Evolutionary conservation across 441 rosid species (phyloP).

Genomic region (Lepidium campestre): DNA sequence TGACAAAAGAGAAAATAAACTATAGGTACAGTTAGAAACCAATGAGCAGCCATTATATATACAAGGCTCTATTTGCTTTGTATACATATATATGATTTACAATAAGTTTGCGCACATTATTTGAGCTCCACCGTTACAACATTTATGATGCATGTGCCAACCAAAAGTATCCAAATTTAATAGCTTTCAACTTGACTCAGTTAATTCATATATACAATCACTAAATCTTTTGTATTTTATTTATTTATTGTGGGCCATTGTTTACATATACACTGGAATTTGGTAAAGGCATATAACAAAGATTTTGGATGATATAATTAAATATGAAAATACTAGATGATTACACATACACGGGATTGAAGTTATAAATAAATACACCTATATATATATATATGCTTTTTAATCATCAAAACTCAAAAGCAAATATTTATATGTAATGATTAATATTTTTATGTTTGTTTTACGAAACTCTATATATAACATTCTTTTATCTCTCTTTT

Average conservation of each 20-base stretch:
- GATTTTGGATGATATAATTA: neutral
- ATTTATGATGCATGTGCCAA: conserved; percentile 31
- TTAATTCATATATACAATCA: neutral
- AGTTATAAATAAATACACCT: too few species aligned
- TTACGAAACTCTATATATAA: too few species aligned
- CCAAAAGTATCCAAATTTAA: neutral
- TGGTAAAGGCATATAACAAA: neutral
- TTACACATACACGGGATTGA: too few species aligned
- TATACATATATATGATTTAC: neutral
- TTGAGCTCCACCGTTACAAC: neutral
- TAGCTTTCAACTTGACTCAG: conserved; percentile 1
- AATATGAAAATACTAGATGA: neutral
- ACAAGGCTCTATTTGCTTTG: neutral
- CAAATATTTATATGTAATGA: too few species aligned
- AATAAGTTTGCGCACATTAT: conserved; percentile 11
- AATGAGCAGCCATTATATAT: neutral
- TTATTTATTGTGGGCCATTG: neutral
- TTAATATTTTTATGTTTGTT: too few species aligned
- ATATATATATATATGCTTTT: too few species aligned
- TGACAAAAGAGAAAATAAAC: neutral
- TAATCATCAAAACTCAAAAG: too few species aligned
- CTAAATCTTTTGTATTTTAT: neutral
- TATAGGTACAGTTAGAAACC: neutral
- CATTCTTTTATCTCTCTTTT: too few species aligned
- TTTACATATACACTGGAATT: neutral